Percentiles rank a stretch among this genome's conserved stretches.
phyloP scores from a whole-genome alignment of 2,329 filamentous ascomycete species.

The Aspergillus unguis region DNA sequence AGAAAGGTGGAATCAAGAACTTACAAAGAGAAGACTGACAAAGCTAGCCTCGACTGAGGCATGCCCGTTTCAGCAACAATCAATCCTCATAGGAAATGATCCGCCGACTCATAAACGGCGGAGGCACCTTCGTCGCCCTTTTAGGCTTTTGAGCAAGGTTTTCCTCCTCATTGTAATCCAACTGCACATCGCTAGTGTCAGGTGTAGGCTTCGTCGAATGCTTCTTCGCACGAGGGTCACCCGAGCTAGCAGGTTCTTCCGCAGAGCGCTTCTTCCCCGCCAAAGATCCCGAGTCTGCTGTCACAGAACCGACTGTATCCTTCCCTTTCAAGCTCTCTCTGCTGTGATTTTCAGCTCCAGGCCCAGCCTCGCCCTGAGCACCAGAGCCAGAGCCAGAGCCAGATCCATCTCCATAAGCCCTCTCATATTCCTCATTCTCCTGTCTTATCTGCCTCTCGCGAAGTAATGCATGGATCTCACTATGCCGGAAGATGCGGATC shows the following conservation, averaged over 20 bases:
- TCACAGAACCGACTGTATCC: background rate
- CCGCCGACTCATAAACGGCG: conserved; percentile 27
- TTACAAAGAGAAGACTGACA: background rate
- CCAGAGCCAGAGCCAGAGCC: background rate
- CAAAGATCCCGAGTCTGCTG: background rate
- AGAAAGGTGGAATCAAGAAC: conserved; percentile 7
- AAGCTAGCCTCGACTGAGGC: too few relatives aligned
- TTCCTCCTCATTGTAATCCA: conserved; percentile 45
- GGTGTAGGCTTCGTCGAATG: background rate
- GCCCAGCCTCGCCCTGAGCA: conserved; percentile 4
- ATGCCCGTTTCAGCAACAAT: conserved; percentile 4
- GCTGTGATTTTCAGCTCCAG: background rate
- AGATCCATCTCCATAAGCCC: conserved; percentile 9
- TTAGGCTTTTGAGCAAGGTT: background rate
- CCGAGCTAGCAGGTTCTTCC: background rate
- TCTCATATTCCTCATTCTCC: conserved; percentile 25
- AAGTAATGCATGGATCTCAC: conserved; percentile 72
- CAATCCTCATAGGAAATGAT: conserved; percentile 40
- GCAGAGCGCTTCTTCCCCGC: conserved; percentile 1
- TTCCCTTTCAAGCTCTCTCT: background rate
- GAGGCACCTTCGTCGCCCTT: background rate
- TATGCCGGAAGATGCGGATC: conserved; percentile 85
- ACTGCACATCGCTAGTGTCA: conserved; percentile 27
- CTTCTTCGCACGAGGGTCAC: background rate
- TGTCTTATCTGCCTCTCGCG: conserved; percentile 45